Evolutionary conservation across 2,329 filamentous ascomycete genomes (phyloP), one percentile per base, ranked within the genome.

Genomic region (Penicillium frequentans): DNA sequence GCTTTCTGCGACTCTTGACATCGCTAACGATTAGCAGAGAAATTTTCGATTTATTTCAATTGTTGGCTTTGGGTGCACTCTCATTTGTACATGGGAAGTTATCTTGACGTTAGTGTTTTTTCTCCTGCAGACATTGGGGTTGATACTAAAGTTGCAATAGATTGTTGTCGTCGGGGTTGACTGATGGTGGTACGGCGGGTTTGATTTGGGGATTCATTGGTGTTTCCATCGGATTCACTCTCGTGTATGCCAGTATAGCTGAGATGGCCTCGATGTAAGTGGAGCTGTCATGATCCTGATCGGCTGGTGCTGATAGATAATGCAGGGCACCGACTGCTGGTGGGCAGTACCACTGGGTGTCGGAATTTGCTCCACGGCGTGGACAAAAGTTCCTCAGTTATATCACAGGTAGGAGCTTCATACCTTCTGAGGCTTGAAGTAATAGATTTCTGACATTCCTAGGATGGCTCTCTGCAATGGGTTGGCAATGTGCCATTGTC

Each of bases 31-130:
- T 14, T 6, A 14, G 16, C 53, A 79, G 77, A 68, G 77, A 62
- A 78, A 78, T 53, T 80, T 79, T 66, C 69, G 70, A 24, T 79
- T 77, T 55, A 62, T 78, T 35, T 77, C 77, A 0, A 78, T 79
- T 54, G 63, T 79, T 16, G 77, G 77, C 13, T 80, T 80, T 58
- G 74, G 70, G 16, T 77, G 74, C 47, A 78, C 75, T 11, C 59
- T 77, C 49, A 74, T 78, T 35, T 70, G 71, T 39, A 79, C 76
- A 44, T 79, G 77, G 76, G 75, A 78, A 63, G 71, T 72, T 31
- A 68, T 77, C 24, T 68, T 79, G 27, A 74, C 73, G 72, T 77
- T 59, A 24, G 70, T 67, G 42, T 11, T 21, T 48, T 37, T 47
- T 39, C 33, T 19, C 43, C 43, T 27, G 24, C 46, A 43, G 3